phyloP scores from a whole-genome alignment of 176 grass and related monocot genomes.

The Cenchrus purpureus region DNA sequence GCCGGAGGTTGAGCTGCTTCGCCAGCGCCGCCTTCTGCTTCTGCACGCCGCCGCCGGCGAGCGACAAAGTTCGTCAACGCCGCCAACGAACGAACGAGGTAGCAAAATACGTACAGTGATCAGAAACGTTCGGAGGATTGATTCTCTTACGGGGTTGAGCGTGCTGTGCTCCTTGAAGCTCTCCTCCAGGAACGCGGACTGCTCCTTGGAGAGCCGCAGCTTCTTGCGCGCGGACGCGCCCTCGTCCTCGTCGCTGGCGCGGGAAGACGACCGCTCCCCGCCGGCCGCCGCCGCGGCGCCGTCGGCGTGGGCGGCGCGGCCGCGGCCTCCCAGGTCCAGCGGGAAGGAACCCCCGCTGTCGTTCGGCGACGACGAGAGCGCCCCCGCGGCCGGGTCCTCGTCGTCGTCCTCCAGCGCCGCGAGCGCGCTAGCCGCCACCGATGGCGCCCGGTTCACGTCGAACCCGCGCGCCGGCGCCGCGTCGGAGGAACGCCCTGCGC shows the following conservation, averaged over 20 bases:
- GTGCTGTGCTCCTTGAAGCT: conserved; percentile 78
- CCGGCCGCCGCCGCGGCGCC: conserved; percentile 32
- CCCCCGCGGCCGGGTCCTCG: conserved; percentile 40
- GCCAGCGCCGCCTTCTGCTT: conserved; percentile 70
- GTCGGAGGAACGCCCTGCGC: conserved; percentile 42
- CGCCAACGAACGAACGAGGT: not conserved
- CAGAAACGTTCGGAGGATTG: not conserved
- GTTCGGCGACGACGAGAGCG: conserved; percentile 63
- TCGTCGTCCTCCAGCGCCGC: conserved; percentile 37
- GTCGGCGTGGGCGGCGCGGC: not conserved
- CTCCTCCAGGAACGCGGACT: conserved; percentile 66
- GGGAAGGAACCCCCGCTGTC: conserved; percentile 64
- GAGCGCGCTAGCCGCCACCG: not conserved
- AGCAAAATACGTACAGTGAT: not conserved
- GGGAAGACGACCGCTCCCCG: conserved; percentile 50
- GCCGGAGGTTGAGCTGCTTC: conserved; percentile 65
- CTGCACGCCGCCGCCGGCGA: conserved; percentile 29
- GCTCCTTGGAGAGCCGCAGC: conserved; percentile 69
- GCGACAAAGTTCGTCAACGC: not conserved
- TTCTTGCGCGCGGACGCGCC: conserved; percentile 68
- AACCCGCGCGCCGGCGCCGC: conserved; percentile 50
- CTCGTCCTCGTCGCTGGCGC: conserved; percentile 71
- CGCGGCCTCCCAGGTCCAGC: conserved; percentile 37
- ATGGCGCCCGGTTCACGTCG: conserved; percentile 73
- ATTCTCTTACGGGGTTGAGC: conserved; percentile 61